Percentiles rank a stretch among this genome's conserved stretches.
Conservation (phyloP, 345 rosid genomes). For the Arabidopsis arenosa region DNA sequence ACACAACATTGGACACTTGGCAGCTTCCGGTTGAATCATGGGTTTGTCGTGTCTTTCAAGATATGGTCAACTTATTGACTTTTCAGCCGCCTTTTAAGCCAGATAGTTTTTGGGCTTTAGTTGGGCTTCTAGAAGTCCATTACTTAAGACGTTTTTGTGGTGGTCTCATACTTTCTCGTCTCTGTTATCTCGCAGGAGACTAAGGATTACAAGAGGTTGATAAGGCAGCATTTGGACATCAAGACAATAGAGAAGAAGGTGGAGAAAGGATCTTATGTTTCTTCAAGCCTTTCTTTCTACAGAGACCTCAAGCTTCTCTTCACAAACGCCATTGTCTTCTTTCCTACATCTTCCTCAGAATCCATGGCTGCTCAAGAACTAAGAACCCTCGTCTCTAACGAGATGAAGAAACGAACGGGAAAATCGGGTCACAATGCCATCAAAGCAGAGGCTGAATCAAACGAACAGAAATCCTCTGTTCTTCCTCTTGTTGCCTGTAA, state of each 20-base stretch:
- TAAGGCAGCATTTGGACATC: conserved; percentile 69
- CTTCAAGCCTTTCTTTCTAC: conserved; percentile 52
- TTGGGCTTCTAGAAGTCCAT: conserved; percentile 29
- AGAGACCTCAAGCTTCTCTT: conserved; percentile 75
- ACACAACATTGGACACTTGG: conserved; percentile 36
- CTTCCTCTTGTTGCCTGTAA: conserved; percentile 63
- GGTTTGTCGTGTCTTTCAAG: conserved; percentile 37
- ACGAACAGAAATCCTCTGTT: conserved; percentile 37
- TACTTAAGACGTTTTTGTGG: neutral
- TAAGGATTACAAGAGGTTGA: conserved; percentile 49
- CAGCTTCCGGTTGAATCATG: conserved; percentile 44
- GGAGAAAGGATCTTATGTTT: conserved; percentile 54
- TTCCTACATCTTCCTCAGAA: conserved; percentile 55
- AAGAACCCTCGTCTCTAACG: conserved; percentile 48
- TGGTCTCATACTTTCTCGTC: neutral
- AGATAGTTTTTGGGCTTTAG: conserved; percentile 23
- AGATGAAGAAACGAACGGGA: conserved; percentile 43
- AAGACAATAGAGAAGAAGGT: conserved; percentile 59
- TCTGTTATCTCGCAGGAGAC: conserved; percentile 47
- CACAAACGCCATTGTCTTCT: conserved; percentile 70
- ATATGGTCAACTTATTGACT: conserved; percentile 44
- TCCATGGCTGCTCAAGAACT: conserved; percentile 59
- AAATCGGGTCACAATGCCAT: conserved; percentile 19
- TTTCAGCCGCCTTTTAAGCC: conserved; percentile 10
- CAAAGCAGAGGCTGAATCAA: conserved; percentile 43